These are phyloP conservation scores for Trichoderma gracile DNA, from an alignment of 2,329 filamentous ascomycete genomes.

Conservation along the genomic window DNA sequence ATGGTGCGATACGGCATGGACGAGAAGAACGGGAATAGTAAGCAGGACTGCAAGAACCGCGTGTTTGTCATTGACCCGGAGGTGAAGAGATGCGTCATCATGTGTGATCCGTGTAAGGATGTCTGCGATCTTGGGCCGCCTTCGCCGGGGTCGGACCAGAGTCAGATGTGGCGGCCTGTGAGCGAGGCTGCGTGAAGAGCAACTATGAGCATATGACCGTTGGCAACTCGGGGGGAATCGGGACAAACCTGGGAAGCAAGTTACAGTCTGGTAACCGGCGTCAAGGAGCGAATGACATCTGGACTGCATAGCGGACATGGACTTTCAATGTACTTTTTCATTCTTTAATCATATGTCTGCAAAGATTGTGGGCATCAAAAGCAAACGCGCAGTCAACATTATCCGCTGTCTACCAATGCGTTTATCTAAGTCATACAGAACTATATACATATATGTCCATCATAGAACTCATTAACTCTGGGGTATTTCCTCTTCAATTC, in stretches of 20 bases:
- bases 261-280: too few species aligned
- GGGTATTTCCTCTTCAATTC: background rate
- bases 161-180: background rate
- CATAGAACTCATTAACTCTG: conserved; percentile 1
- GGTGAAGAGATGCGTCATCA: conserved; percentile 1
- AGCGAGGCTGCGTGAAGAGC: background rate
- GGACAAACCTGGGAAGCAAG: too few species aligned
- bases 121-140: conserved; percentile 1
- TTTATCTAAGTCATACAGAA: conserved; percentile 5
- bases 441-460: conserved; percentile 16
- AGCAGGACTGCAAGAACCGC: conserved; percentile 26
- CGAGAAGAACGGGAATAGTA: conserved; percentile 25
- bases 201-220: too few species aligned
- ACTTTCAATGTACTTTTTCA: too few species aligned
- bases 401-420: conserved; percentile 5
- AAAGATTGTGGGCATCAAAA: too few species aligned
- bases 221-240: background rate
- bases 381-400: background rate
- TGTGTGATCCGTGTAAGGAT: conserved; percentile 5
- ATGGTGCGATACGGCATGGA: conserved; percentile 26
- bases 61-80: conserved; percentile 5
- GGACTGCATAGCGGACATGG: too few species aligned
- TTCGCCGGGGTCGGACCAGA: background rate
- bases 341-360: too few species aligned
- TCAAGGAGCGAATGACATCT: too few species aligned